Conservation (phyloP, 192 early-diverging fungal species). For the Mortierella claussenii region DNA sequence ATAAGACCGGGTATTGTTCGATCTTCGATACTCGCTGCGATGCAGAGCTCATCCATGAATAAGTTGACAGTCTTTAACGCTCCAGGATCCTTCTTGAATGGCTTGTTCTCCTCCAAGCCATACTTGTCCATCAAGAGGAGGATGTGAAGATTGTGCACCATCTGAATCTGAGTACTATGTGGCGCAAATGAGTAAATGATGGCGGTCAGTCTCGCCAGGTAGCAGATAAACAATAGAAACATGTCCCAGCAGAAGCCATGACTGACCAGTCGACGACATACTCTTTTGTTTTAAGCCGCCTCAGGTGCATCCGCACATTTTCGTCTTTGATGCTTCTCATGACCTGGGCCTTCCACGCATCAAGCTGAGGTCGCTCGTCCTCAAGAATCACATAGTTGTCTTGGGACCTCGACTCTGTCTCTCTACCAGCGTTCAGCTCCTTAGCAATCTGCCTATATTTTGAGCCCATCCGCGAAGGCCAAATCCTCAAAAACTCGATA, state of each 20-base stretch:
- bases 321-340: conserved; percentile 30
- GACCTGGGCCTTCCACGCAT: conserved; percentile 20
- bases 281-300: conserved; percentile 44
- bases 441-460: conserved; percentile 41
- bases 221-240: not conserved
- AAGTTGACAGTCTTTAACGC: conserved; percentile 18
- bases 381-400: conserved; percentile 45
- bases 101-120: conserved; percentile 39
- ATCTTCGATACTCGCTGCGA: conserved; percentile 27
- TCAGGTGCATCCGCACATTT: conserved; percentile 10
- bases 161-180: conserved; percentile 43
- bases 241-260: too few species aligned
- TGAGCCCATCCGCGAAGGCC: conserved; percentile 36
- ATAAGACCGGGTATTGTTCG: conserved; percentile 18
- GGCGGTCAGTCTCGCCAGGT: not conserved
- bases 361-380: conserved; percentile 33
- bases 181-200: not conserved
- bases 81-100: conserved; percentile 50
- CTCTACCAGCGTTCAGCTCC: conserved; percentile 27
- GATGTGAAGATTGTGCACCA: conserved; percentile 46
- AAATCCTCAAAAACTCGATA: conserved; percentile 50
- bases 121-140: conserved; percentile 39
- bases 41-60: conserved; percentile 49
- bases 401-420: conserved; percentile 12
- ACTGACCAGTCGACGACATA: too few species aligned